phyloP scores from a whole-genome alignment of 108 stramenopile genomes.

The Cyclostephanos tholiformis region DNA sequence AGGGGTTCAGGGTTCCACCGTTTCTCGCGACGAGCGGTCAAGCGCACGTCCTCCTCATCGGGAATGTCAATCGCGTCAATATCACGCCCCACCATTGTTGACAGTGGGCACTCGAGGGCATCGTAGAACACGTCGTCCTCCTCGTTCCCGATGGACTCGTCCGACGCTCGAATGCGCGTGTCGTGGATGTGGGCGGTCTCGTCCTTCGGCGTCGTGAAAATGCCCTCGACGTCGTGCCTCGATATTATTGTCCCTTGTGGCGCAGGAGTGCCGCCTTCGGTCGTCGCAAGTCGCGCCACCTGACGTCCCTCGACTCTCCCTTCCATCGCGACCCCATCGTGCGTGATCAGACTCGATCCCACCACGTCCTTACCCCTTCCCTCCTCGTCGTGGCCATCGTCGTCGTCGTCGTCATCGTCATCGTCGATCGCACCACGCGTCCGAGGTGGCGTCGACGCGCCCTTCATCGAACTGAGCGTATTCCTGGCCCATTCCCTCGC shows the following conservation, averaged over 20 bases:
- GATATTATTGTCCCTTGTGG: too few species aligned
- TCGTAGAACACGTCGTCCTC: conserved; percentile 1
- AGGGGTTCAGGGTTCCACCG: neutral
- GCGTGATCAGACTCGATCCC: too few species aligned
- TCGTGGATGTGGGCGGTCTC: too few species aligned
- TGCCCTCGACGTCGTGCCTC: neutral
- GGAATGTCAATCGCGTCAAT: neutral
- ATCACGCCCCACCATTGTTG: neutral
- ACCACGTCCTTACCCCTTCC: too few species aligned
- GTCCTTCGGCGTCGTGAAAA: neutral
- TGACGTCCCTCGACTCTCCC: too few species aligned
- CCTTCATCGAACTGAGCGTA: neutral
- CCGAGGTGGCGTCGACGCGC: too few species aligned
- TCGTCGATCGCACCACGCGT: too few species aligned
- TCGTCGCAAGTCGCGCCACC: too few species aligned
- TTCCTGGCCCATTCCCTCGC: neutral
- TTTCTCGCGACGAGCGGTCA: neutral
- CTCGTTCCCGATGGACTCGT: neutral
- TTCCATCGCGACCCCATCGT: too few species aligned
- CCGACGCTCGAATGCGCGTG: neutral
- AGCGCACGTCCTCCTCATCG: neutral
- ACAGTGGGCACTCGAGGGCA: neutral
- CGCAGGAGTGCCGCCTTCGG: too few species aligned
- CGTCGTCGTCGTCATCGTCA: too few species aligned
- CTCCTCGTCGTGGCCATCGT: too few species aligned